phyloP scores from a whole-genome alignment of 2,329 filamentous ascomycete genomes.

The Ceratocystis variospora region DNA sequence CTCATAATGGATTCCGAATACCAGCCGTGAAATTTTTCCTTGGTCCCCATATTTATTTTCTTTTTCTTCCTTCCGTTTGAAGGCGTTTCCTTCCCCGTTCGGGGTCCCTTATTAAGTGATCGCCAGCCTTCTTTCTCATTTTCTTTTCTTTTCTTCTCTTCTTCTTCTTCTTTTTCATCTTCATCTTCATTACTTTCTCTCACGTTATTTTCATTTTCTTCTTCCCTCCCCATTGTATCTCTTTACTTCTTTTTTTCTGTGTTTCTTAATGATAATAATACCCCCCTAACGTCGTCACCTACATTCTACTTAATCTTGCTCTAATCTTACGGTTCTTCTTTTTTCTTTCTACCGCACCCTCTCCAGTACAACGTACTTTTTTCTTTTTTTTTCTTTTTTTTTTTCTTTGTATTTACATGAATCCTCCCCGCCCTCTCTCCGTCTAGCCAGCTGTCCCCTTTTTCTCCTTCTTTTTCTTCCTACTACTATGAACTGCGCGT shows the following conservation, averaged over 20 bases:
- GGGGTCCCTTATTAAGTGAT: no score
- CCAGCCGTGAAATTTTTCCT: background rate
- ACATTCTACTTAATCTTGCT: background rate
- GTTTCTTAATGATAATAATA: background rate
- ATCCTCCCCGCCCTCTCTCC: background rate
- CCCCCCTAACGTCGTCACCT: background rate
- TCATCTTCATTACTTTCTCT: background rate
- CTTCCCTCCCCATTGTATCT: background rate
- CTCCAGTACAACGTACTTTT: background rate
- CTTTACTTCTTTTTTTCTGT: background rate
- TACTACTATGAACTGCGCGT: background rate
- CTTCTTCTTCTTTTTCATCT: background rate
- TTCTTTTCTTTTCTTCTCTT: no score
- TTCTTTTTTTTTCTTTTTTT: background rate
- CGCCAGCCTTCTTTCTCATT: background rate
- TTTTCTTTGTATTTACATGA: background rate
- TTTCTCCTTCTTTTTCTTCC: background rate
- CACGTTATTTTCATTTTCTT: slow-evolving; percentile 1
- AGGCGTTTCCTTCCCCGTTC: background rate
- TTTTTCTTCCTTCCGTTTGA: background rate
- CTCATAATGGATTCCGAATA: no score
- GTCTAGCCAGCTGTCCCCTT: slow-evolving; percentile 3
- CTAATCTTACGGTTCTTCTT: background rate
- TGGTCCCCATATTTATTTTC: background rate
- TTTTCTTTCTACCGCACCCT: background rate